These are phyloP conservation scores for Coniella lustricola DNA, from an alignment of 2,329 filamentous ascomycete genomes.

Conservation along the genomic window DNA sequence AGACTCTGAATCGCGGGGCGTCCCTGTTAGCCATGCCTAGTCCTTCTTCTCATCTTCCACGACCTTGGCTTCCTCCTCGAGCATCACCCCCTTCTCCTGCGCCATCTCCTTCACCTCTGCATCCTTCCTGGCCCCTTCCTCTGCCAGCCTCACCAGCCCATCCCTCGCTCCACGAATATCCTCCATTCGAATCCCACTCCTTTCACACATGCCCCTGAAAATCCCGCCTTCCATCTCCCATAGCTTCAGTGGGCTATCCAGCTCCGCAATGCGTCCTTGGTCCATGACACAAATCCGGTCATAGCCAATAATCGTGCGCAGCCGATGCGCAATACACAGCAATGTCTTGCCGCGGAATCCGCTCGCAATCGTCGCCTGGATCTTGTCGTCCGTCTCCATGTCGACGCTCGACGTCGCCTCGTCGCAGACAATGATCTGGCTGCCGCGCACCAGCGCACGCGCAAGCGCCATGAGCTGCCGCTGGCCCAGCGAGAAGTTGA, in stretches of 20 bases:
- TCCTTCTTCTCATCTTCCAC: conserved; percentile 2
- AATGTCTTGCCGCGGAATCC: conserved; percentile 84
- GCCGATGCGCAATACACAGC: conserved; percentile 84
- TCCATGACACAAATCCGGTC: conserved; percentile 98
- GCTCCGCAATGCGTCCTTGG: conserved; percentile 75
- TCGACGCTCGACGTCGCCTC: conserved; percentile 91
- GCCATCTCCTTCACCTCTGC: background rate
- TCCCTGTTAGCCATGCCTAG: too few relatives aligned
- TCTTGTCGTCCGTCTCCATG: conserved; percentile 94
- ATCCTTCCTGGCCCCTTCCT: background rate
- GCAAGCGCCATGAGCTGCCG: conserved; percentile 93
- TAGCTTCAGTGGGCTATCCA: conserved; percentile 68
- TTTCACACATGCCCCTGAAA: conserved; percentile 84
- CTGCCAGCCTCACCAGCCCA: conserved; percentile 23
- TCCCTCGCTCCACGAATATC: conserved; percentile 43
- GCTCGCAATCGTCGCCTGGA: conserved; percentile 78
- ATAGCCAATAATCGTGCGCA: conserved; percentile 89
- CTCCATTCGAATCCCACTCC: conserved; percentile 64
- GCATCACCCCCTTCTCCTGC: background rate
- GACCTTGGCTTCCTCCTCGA: conserved; percentile 7
- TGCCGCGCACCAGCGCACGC: conserved; percentile 77
- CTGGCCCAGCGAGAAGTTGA: conserved; percentile 94
- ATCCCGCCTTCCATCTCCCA: conserved; percentile 66
- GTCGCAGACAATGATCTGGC: conserved; percentile 92
- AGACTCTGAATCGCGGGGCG: too few relatives aligned